Percentiles rank a stretch among this genome's conserved stretches.
Conservation (phyloP, 805 yeast genomes). For the baker's yeast (Saccharomyces cerevisiae) region DNA sequence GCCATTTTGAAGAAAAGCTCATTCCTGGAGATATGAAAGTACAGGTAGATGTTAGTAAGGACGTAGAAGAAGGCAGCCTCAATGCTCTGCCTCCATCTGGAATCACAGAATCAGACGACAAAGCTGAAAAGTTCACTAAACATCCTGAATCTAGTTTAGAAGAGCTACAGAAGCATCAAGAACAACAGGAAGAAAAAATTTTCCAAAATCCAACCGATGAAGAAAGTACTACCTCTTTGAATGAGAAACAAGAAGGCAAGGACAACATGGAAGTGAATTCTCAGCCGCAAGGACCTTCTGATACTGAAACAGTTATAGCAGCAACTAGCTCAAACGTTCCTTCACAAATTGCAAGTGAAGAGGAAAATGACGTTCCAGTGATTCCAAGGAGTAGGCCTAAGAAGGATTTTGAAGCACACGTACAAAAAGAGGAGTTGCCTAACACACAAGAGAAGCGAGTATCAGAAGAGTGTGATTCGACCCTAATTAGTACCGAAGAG, state of each 20-base stretch:
- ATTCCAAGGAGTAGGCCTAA: constrained; percentile 10
- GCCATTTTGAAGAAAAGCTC: not conserved
- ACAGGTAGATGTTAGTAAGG: not conserved
- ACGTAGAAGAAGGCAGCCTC: not conserved
- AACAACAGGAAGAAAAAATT: not conserved
- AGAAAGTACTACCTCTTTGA: not conserved
- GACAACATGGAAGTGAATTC: not conserved
- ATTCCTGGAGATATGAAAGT: not conserved
- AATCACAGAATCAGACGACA: not conserved
- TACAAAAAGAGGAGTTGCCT: not conserved
- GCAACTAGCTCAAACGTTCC: not conserved
- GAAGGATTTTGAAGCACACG: not conserved
- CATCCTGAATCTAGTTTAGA: not conserved
- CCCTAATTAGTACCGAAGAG: not conserved
- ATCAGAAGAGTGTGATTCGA: not conserved
- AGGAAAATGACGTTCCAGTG: constrained; percentile 2
- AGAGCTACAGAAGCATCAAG: not conserved
- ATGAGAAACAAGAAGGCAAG: not conserved
- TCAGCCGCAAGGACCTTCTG: not conserved
- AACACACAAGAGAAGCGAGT: not conserved
- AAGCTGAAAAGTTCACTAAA: not conserved
- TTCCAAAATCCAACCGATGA: not conserved
- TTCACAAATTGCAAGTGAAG: not conserved
- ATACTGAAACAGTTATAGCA: not conserved
- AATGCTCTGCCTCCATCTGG: not conserved